A percentile compares a stretch with the other conserved stretches of the same genome.
phyloP scores from a whole-genome alignment of 306 rosid genomes.

The Castanea sativa region DNA sequence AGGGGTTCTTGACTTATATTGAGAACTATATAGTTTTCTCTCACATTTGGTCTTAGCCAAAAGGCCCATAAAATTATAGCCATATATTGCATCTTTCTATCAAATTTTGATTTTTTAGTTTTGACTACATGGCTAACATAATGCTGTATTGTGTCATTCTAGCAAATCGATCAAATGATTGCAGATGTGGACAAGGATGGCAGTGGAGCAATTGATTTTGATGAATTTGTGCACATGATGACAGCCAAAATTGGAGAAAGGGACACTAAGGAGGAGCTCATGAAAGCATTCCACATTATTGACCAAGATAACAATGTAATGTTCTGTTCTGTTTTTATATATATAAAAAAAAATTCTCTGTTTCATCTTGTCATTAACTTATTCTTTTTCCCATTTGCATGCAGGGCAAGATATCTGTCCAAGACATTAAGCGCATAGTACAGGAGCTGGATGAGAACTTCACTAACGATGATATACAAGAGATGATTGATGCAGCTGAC shows the following conservation, averaged over 20 bases:
- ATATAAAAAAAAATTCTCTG: background rate
- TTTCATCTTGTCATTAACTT: background rate
- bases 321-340: background rate
- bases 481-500: slow-evolving; percentile 82
- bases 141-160: slow-evolving; percentile 30
- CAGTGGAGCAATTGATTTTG: slow-evolving; percentile 93
- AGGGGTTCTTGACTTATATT: background rate
- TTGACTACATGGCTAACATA: slow-evolving; percentile 32
- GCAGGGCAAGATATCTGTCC: slow-evolving; percentile 81
- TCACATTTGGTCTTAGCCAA: background rate
- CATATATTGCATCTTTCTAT: background rate
- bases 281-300: slow-evolving; percentile 83
- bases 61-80: background rate
- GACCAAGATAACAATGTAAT: slow-evolving; percentile 79
- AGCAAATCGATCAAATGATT: slow-evolving; percentile 94
- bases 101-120: background rate
- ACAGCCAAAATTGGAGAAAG: slow-evolving; percentile 97
- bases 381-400: slow-evolving; percentile 22
- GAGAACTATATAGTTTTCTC: background rate
- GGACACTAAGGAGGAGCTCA: slow-evolving; percentile 89
- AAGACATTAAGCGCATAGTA: slow-evolving; percentile 72
- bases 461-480: slow-evolving; percentile 59
- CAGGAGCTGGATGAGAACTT: slow-evolving; percentile 68
- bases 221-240: slow-evolving; percentile 94
- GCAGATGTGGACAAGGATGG: slow-evolving; percentile 99